These are phyloP conservation scores for Arachis monticola DNA, from an alignment of 331 rosid genomes.

Conservation along the genomic window DNA sequence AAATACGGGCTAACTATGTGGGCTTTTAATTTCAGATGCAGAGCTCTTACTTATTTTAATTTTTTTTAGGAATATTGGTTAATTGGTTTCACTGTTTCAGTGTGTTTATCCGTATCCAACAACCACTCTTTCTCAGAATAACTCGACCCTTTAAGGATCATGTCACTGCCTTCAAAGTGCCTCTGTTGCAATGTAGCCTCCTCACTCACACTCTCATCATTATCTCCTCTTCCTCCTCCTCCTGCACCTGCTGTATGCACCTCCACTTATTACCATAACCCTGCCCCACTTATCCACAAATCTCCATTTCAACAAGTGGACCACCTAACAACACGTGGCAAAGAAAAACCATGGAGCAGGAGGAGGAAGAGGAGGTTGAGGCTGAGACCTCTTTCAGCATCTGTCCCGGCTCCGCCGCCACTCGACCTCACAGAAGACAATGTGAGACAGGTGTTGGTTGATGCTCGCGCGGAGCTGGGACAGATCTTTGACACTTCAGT, in stretches of 20 bases:
- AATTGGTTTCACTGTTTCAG: too few relatives aligned
- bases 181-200: slow-evolving; percentile 13
- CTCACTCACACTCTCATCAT: slow-evolving; percentile 21
- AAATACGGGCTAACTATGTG: too few relatives aligned
- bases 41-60: too few relatives aligned
- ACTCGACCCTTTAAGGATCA: slow-evolving; percentile 17
- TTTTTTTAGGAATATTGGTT: not conserved
- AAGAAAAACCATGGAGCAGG: not conserved
- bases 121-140: not conserved
- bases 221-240: too few relatives aligned
- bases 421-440: slow-evolving; percentile 86
- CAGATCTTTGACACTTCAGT: slow-evolving; percentile 82
- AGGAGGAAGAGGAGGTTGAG: not conserved
- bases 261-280: not conserved
- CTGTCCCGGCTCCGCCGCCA: slow-evolving; percentile 56
- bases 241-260: not conserved
- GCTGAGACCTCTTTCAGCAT: slow-evolving; percentile 49
- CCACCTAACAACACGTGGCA: not conserved
- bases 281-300: not conserved
- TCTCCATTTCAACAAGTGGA: slow-evolving; percentile 15
- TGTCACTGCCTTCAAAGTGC: slow-evolving; percentile 34
- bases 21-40: too few relatives aligned
- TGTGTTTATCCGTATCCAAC: slow-evolving; percentile 19
- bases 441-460: slow-evolving; percentile 61
- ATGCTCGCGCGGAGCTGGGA: slow-evolving; percentile 73